Percentiles rank a stretch among this genome's conserved stretches.
Conservation (phyloP, 805 yeast species). For the Wickerhamiella australiensis region DNA sequence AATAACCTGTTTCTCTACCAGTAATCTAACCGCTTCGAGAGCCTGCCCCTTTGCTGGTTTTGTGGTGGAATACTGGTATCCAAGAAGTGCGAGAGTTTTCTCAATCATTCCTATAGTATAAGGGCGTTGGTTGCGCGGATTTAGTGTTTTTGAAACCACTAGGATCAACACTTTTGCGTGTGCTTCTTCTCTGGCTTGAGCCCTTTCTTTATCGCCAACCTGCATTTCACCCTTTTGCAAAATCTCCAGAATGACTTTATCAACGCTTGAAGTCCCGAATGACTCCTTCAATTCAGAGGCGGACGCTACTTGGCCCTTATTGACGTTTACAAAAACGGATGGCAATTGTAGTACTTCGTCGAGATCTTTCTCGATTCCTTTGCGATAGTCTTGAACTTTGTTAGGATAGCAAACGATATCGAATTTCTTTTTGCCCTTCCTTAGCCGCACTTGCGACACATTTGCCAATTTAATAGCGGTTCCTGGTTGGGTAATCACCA, state of each 20-base stretch:
- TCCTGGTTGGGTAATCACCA: conserved; percentile 66
- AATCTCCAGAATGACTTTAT: conserved; percentile 67
- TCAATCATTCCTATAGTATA: conserved; percentile 93
- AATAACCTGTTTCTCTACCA: conserved; percentile 67
- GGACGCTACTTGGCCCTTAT: conserved; percentile 88
- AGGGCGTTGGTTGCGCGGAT: conserved; percentile 78
- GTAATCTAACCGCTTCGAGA: conserved; percentile 70
- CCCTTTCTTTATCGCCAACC: conserved; percentile 84
- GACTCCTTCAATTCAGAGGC: conserved; percentile 64
- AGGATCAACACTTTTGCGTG: conserved; percentile 74
- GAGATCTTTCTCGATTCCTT: conserved; percentile 76
- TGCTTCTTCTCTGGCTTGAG: conserved; percentile 55
- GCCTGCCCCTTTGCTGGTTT: conserved; percentile 78
- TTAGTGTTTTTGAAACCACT: conserved; percentile 80
- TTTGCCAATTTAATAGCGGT: conserved; percentile 85
- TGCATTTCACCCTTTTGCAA: conserved; percentile 88
- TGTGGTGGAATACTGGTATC: conserved; percentile 57
- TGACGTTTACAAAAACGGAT: conserved; percentile 84
- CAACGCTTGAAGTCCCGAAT: conserved; percentile 66
- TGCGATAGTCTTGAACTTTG: conserved; percentile 90
- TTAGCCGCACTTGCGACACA: conserved; percentile 83
- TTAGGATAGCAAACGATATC: conserved; percentile 96
- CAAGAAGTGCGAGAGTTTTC: conserved; percentile 58
- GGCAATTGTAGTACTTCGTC: conserved; percentile 95
- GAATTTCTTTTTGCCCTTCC: conserved; percentile 76